phyloP scores from a whole-genome alignment of 176 grass and related monocot species.

The Oryza coarctata region DNA sequence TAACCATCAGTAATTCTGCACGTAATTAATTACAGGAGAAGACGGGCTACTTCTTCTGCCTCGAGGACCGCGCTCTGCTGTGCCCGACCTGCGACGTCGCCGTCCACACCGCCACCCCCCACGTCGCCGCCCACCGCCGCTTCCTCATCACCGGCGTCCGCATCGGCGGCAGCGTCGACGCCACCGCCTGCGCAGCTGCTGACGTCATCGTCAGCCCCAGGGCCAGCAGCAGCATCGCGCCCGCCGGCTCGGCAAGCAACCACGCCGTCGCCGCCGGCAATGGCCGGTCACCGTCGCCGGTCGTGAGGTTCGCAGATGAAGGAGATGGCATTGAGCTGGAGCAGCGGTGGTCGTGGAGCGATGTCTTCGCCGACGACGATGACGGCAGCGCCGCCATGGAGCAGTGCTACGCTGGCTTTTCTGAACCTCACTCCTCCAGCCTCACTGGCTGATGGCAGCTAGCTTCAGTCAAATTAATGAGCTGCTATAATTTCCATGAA shows the following conservation, averaged over 20 bases:
- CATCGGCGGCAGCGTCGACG: constrained; percentile 25
- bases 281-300: neutral
- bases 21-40: constrained; percentile 51
- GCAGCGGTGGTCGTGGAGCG: constrained; percentile 52
- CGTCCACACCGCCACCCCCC: constrained; percentile 51
- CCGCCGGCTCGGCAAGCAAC: neutral
- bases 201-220: constrained; percentile 1
- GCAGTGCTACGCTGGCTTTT: constrained; percentile 30
- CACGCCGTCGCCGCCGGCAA: neutral
- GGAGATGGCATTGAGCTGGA: neutral
- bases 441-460: constrained; percentile 30
- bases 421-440: constrained; percentile 52
- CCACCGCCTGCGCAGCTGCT: too few species aligned
- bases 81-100: constrained; percentile 70
- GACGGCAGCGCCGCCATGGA: constrained; percentile 33
- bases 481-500: neutral
- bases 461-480: neutral
- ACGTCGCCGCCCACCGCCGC: constrained; percentile 51
- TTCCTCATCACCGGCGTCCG: constrained; percentile 82
- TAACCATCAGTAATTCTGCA: neutral
- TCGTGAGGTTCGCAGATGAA: neutral
- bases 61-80: constrained; percentile 77
- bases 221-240: neutral
- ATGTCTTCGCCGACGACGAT: constrained; percentile 31
- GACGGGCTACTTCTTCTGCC: constrained; percentile 84